Evolutionary conservation across 495 filamentous ascomycete genomes (phyloP).

Genomic region (Penicillium cosmopolitanum): DNA sequence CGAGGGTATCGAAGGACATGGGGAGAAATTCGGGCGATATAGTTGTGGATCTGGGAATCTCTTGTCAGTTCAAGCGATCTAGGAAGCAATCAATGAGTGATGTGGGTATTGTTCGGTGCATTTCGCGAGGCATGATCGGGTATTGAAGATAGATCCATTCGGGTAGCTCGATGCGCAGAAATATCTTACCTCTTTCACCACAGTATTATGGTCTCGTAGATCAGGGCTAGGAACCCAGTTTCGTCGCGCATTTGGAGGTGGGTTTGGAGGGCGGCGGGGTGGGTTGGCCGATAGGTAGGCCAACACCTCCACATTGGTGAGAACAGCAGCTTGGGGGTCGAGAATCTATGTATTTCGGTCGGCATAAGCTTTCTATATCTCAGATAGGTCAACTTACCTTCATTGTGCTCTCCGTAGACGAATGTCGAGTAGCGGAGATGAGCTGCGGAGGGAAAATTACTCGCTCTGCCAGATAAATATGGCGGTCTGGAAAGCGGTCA

Average conservation of each 20-base stretch:
- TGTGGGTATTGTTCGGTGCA: not conserved
- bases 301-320: slow-evolving; percentile 70
- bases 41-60: slow-evolving; percentile 46
- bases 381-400: slow-evolving; percentile 24
- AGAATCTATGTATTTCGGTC: slow-evolving; percentile 49
- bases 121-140: not conserved
- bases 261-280: slow-evolving; percentile 45
- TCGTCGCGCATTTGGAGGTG: slow-evolving; percentile 38
- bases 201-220: slow-evolving; percentile 51
- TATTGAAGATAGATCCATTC: too few species aligned
- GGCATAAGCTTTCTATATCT: not conserved
- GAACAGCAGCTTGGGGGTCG: slow-evolving; percentile 62
- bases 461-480: slow-evolving; percentile 28
- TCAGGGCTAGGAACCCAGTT: slow-evolving; percentile 50
- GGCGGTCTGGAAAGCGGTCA: slow-evolving; percentile 20
- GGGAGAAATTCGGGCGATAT: slow-evolving; percentile 44
- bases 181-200: slow-evolving; percentile 50
- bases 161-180: not conserved
- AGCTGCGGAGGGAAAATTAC: slow-evolving; percentile 26
- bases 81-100: not conserved
- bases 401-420: slow-evolving; percentile 27
- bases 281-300: slow-evolving; percentile 56
- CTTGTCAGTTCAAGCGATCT: slow-evolving; percentile 4
- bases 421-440: slow-evolving; percentile 1
- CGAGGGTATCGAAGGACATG: slow-evolving; percentile 42